Conservation (phyloP, 2,329 filamentous ascomycete genomes). For the Aspergillus sp. region DNA sequence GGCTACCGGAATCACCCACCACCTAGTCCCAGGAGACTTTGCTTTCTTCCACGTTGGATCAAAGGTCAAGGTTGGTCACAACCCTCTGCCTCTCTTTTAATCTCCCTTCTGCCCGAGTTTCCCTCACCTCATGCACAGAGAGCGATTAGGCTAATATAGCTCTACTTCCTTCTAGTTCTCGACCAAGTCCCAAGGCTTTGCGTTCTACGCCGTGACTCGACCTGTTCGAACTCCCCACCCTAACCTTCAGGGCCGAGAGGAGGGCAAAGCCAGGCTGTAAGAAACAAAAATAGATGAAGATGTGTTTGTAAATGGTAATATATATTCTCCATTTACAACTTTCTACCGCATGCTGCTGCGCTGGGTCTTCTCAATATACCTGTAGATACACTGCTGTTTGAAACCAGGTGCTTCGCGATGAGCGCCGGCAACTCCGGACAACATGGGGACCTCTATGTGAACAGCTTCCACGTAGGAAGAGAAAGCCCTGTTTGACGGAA, state of each 20-base stretch:
- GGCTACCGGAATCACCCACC: conserved; percentile 8
- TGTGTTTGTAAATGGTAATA: not conserved
- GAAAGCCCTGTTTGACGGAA: no score
- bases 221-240: conserved; percentile 12
- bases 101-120: not conserved
- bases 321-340: not conserved
- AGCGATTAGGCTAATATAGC: conserved; percentile 1
- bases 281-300: not conserved
- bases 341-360: not conserved
- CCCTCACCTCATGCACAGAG: not conserved
- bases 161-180: conserved; percentile 12
- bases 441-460: no score
- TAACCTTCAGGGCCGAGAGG: conserved; percentile 14
- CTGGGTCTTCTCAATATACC: no score
- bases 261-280: conserved; percentile 8
- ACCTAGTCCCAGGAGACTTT: conserved; percentile 8
- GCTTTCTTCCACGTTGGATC: conserved; percentile 11
- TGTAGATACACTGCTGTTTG: no score
- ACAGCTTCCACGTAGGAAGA: no score
- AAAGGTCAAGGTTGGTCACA: conserved; percentile 14
- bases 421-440: no score
- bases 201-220: conserved; percentile 17
- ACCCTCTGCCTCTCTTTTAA: not conserved
- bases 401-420: no score
- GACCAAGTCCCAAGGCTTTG: conserved; percentile 14